These are phyloP conservation scores for Sutorius australiensis DNA, from an alignment of 768 basidiomycete genomes.

Conservation along the genomic window DNA sequence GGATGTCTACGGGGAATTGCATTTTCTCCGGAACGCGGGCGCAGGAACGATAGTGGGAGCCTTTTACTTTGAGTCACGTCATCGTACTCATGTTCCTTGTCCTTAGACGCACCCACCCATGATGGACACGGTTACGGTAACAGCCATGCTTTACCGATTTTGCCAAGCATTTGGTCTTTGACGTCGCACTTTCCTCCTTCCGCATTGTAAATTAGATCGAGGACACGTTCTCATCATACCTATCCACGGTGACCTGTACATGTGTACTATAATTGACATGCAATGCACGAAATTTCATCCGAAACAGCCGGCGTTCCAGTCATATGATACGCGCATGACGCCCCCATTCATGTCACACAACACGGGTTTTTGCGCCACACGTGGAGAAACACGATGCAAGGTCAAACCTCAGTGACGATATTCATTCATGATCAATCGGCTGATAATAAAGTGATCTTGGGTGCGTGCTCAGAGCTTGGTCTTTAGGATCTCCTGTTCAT, in stretches of 20 bases:
- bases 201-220: conserved; percentile 32
- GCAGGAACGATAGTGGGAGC: conserved; percentile 71
- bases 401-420: conserved; percentile 15
- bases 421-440: conserved; percentile 28
- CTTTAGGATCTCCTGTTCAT: conserved; percentile 38
- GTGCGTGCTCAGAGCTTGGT: conserved; percentile 54
- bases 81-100: conserved; percentile 21
- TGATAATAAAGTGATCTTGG: conserved; percentile 25
- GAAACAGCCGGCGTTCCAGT: conserved; percentile 18
- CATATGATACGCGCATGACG: conserved; percentile 17
- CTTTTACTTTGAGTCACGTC: conserved; percentile 18
- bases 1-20: conserved; percentile 82
- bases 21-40: conserved; percentile 75
- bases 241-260: conserved; percentile 27
- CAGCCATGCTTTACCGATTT: conserved; percentile 82
- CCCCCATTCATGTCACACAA: conserved; percentile 19
- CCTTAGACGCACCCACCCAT: conserved; percentile 79
- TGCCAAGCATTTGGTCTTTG: conserved; percentile 51
- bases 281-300: conserved; percentile 25
- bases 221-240: conserved; percentile 29
- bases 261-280: conserved; percentile 31
- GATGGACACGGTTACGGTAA: conserved; percentile 85
- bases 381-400: conserved; percentile 33
- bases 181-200: conserved; percentile 24
- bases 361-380: conserved; percentile 30